phyloP scores from a whole-genome alignment of 2,329 filamentous ascomycete species.

The Nemania abortiva region DNA sequence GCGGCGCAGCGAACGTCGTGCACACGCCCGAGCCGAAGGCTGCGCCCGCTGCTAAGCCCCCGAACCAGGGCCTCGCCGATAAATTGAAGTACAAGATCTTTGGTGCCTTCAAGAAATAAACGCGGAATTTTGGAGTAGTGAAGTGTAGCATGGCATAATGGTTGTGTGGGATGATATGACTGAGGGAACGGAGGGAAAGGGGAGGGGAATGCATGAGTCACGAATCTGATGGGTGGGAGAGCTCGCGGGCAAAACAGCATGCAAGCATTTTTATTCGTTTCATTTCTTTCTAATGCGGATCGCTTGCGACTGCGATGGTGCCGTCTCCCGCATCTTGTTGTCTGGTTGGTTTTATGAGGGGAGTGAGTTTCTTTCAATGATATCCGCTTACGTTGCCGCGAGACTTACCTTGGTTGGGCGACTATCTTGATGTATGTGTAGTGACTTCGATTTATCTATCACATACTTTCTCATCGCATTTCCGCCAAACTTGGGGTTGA shows the following conservation, averaged over 20 bases:
- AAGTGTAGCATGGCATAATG: background rate
- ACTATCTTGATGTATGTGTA: background rate
- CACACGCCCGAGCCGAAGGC: constrained; percentile 47
- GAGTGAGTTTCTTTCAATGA: constrained; percentile 31
- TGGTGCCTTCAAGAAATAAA: constrained; percentile 61
- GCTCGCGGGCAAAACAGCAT: constrained; percentile 4
- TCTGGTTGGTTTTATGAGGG: background rate
- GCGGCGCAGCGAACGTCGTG: constrained; percentile 70
- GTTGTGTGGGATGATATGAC: no score
- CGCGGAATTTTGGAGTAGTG: background rate
- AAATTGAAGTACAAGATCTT: constrained; percentile 70
- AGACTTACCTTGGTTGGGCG: background rate
- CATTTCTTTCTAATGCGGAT: background rate
- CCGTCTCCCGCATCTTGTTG: background rate
- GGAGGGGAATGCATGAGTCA: background rate
- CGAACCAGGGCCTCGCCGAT: constrained; percentile 62
- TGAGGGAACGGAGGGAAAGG: background rate
- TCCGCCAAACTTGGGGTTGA: background rate
- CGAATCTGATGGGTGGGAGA: background rate
- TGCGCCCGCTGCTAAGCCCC: constrained; percentile 40
- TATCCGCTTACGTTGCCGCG: constrained; percentile 31
- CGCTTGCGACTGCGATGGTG: background rate
- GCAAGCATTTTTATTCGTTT: constrained; percentile 19
- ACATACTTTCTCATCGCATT: background rate
- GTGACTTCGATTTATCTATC: no score